Percentiles rank a stretch among this genome's conserved stretches.
Conservation (phyloP, 306 rosid species). For the Trifolium fragiferum region DNA sequence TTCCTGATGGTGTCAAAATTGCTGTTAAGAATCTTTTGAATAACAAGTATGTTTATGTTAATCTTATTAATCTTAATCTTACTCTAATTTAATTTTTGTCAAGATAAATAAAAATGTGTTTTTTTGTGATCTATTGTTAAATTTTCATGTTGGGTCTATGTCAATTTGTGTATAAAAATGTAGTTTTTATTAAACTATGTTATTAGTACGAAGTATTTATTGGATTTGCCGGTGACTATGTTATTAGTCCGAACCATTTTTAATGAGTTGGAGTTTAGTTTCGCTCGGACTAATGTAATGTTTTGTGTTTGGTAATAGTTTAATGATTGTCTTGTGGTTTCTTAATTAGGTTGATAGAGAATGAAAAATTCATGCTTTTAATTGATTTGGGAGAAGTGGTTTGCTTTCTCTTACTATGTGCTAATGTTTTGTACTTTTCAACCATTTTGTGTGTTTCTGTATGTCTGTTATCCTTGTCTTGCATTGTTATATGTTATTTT, state of each 20-base stretch:
- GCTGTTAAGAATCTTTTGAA: slow-evolving; percentile 96
- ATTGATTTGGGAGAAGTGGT: slow-evolving; percentile 10
- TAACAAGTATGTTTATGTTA: slow-evolving; percentile 62
- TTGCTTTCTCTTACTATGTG: slow-evolving; percentile 9
- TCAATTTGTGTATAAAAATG: slow-evolving; percentile 8
- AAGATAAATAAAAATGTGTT: not conserved
- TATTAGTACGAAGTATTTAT: not conserved
- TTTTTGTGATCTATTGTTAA: slow-evolving; percentile 8
- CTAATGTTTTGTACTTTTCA: slow-evolving; percentile 28
- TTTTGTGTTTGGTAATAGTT: not conserved
- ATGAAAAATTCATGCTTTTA: not conserved
- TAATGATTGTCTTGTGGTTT: slow-evolving; percentile 1
- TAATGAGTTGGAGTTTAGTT: not conserved
- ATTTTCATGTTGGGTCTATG: not conserved
- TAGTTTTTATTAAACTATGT: not conserved
- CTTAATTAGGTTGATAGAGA: not conserved
- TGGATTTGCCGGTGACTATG: not conserved
- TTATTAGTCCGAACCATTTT: not conserved
- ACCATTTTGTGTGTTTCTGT: not conserved
- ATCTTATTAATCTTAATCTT: not conserved
- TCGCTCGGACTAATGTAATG: not conserved
- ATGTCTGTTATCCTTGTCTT: slow-evolving; percentile 47
- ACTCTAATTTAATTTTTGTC: not conserved
- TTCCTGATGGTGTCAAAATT: slow-evolving; percentile 71
- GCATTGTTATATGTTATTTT: slow-evolving; percentile 41